Evolutionary conservation across 257 asterid species (phyloP), one percentile per base, ranked within the genome.

Genomic region (Solanum bulbocastanum): DNA sequence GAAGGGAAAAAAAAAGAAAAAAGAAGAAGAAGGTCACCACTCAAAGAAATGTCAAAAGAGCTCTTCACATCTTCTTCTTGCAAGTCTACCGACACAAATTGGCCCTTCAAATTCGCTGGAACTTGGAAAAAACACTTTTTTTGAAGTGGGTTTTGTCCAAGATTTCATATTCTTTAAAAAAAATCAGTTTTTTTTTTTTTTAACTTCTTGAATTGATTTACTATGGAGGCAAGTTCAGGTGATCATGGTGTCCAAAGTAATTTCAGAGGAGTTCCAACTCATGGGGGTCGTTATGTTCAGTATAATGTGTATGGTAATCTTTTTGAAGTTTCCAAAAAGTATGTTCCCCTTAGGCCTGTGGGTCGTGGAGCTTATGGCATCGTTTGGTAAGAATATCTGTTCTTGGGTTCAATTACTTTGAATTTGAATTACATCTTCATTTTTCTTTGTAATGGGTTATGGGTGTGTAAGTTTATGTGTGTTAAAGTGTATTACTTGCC

Each of bases 341-440:
- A 95, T 89, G 84, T 93, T 44, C 98, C 96, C 5, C 91, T 91
- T 79, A 91, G 95, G 92, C 98, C 98, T 2, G 96, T 95, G 10
- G 98, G 98, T 3, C 95, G 98, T 87, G 98, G 98, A 33, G 98
- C 98, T 88, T 92, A 91, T 87, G 98, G 98, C 89, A 94, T 94
- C 84, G 95, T 95, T 90, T 95, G 98, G 98, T 95, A 89, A 89
- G 71, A 35, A 62, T 90, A 42, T 87, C 35, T 88, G 15, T 73
- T 49, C 39, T 90, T 87, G 87, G 44, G 44, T 72, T 86, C 90
- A 66, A 86, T 91, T 75, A 81, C 89, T 60, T 42, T 40, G 16
- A 37, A 44, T 79, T 79, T 79, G 25, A 27, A 79, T 44, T 79
- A 5, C 36, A 44, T 25, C n/a, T 79, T 44, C 25, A 42, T 79